Evolutionary conservation across 2,329 filamentous ascomycete species (phyloP).

Genomic region (Pestalotiopsis sp.): DNA sequence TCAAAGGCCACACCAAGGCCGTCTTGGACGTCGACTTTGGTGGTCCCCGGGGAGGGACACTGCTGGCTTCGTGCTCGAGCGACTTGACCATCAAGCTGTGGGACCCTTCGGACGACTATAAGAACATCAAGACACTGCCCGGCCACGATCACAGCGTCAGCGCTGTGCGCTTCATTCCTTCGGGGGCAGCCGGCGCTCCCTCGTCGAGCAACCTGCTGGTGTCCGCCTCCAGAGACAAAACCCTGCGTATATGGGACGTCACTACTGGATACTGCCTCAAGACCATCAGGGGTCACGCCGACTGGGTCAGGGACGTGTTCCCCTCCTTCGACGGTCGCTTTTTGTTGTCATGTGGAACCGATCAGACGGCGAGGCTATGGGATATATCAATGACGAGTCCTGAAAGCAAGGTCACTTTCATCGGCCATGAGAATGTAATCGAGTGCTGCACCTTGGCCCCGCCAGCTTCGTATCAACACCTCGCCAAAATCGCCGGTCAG

Average conservation of each 20-base stretch:
- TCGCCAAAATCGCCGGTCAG: slow-evolving; percentile 76
- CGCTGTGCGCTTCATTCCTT: slow-evolving; percentile 85
- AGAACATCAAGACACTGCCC: slow-evolving; percentile 88
- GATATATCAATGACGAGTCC: slow-evolving; percentile 70
- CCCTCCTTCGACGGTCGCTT: slow-evolving; percentile 83
- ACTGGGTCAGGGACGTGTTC: slow-evolving; percentile 89
- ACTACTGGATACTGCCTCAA: slow-evolving; percentile 91
- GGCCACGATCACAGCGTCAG: slow-evolving; percentile 94
- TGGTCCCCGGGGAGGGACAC: slow-evolving; percentile 76
- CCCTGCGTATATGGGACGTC: slow-evolving; percentile 88
- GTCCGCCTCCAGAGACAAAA: slow-evolving; percentile 83
- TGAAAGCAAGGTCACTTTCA: slow-evolving; percentile 77
- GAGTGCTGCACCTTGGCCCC: slow-evolving; percentile 90
- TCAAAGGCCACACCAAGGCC: slow-evolving; percentile 90
- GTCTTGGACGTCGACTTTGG: slow-evolving; percentile 91
- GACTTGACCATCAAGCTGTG: slow-evolving; percentile 94
- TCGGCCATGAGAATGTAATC: slow-evolving; percentile 85
- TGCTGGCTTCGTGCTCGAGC: slow-evolving; percentile 82
- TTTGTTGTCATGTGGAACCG: slow-evolving; percentile 80
- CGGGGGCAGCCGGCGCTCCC: slow-evolving; percentile 75
- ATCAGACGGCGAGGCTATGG: slow-evolving; percentile 83
- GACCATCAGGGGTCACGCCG: slow-evolving; percentile 82
- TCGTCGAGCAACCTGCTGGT: slow-evolving; percentile 85
- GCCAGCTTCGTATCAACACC: slow-evolving; percentile 73
- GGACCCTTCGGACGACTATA: slow-evolving; percentile 91